Base-by-base conservation (phyloP, 169 alveolate species). In the Cyclospora cayetanensis region DNA sequence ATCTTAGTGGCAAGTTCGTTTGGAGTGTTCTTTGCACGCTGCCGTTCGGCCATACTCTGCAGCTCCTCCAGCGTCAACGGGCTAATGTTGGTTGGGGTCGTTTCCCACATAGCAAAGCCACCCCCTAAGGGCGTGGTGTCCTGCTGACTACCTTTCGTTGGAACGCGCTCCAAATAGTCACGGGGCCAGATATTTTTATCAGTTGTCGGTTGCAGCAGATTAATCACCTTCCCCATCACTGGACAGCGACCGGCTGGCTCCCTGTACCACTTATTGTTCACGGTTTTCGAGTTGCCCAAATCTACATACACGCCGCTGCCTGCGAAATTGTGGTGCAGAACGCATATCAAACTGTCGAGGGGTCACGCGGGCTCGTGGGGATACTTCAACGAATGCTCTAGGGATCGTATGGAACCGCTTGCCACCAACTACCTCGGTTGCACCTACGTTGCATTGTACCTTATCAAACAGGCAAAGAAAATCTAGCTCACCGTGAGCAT, bases 271-370 rank as follows among this genome's bases (percentile, higher is more conserved):
- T 53, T 52, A 18, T 11, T 12, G 34, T 25, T 35, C 18, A 87
- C 60, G 22, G 15, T 4, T 66, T 87, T 87, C 27, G 15, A 27
- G 66, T 87, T 87, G 22, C 92, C 92, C 25, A 87, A 65, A 66
- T 87, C 92, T 34, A 87, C 92, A n/a, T 70, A 70, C 66, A 87
- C 92, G 50, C 92, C 92, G 63, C 87, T 68, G 42, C 92, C 92
- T 87, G 83, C 34, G 29, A n/a, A n/a, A n/a, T n/a, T n/a, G n/a
- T n/a, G n/a, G n/a, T n/a, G n/a, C n/a, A n/a, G n/a, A n/a, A n/a
- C n/a, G n/a, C n/a, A n/a, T n/a, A n/a, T n/a, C n/a, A n/a, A n/a
- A n/a, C n/a, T n/a, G n/a, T n/a, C n/a, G n/a, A n/a, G n/a, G n/a
- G n/a, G n/a, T n/a, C n/a, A n/a, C n/a, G n/a, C n/a, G n/a, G n/a